These are phyloP conservation scores for Suhomyces yuchorum DNA, from an alignment of 1,139 yeast species.

Conservation along the genomic window DNA sequence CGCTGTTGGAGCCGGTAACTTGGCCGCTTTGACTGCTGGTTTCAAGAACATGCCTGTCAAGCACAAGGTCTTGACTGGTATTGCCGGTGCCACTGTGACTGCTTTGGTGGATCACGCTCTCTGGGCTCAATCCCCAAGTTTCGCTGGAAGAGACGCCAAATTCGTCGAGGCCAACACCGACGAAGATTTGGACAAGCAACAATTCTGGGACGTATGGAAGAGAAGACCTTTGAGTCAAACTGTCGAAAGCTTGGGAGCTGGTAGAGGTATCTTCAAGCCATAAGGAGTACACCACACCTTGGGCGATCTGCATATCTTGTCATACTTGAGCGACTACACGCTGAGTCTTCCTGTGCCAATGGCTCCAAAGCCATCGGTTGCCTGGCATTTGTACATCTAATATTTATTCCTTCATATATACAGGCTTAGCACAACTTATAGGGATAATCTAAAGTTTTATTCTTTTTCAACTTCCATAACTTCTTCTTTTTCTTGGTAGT, in stretches of 20 bases:
- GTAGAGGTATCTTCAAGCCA: conserved; percentile 51
- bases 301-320: conserved; percentile 6
- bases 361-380: not conserved
- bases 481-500: conserved; percentile 82
- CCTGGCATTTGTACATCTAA: conserved; percentile 13
- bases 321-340: conserved; percentile 1
- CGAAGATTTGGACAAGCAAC: conserved; percentile 52
- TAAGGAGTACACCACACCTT: conserved; percentile 6
- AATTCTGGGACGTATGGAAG: conserved; percentile 80
- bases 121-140: conserved; percentile 47
- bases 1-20: conserved; percentile 48
- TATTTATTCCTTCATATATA: conserved; percentile 12
- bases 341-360: conserved; percentile 2
- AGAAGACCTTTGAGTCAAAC: conserved; percentile 85
- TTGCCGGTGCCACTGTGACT: conserved; percentile 43
- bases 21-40: conserved; percentile 44
- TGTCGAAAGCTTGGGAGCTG: conserved; percentile 71
- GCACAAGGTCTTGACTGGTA: conserved; percentile 46
- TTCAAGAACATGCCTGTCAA: conserved; percentile 46
- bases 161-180: conserved; percentile 41
- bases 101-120: conserved; percentile 44
- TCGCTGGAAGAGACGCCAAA: conserved; percentile 41
- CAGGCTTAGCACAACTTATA: conserved; percentile 45
- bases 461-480: conserved; percentile 83
- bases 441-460: conserved; percentile 78